Evolutionary conservation across 2,329 filamentous ascomycete genomes (phyloP), one percentile per base, ranked within the genome.

Genomic region (Diaporthe ilicicola): DNA sequence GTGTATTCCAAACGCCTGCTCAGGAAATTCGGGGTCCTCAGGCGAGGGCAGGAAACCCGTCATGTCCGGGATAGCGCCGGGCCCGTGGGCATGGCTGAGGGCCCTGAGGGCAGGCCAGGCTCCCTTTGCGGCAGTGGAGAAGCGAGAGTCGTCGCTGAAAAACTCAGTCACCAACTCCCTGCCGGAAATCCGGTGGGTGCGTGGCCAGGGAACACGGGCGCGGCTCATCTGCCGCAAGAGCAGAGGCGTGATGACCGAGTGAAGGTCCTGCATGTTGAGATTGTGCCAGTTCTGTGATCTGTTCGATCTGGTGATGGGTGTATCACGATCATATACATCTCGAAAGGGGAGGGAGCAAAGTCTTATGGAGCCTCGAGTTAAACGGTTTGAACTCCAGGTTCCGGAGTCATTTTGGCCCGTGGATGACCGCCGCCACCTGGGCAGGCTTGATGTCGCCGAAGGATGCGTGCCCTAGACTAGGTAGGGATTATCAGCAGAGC

Each of bases 1-100:
- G 50, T 74, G 74, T 27, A 80, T 70, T 10, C 77, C 78, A 4
- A 79, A 74, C 5, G 73, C 74, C 66, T 78, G 77, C 19, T 53
- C 39, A 2, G 75, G 77, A 54, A 78, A 80, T 10, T 64, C 42
- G 13, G 73, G 55, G 24, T 72, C 71, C 2, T 73, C 54, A 2
- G 75, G 74, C 1, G 70, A 46, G 19, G 75, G 78, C 7, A 80
- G 76, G 71, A 73, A 76, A 10, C 66, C 48, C 24, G 74, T 46
- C 55, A 78, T 61, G 67, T 78, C 76, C 1, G 75, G 76, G 29
- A 77, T 70, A n/a, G 72, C 68, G 61, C 76, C 72, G 2, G 76
- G 71, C 5, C 74, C 72, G 29, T 70, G 64, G n/a, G 76, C 53
- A 34, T 74, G 67, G 70, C 74, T 76, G 46, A 79, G 73, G 27